Conservation (phyloP, 2,329 filamentous ascomycete species). For the Pyrenochaeta sp. region DNA sequence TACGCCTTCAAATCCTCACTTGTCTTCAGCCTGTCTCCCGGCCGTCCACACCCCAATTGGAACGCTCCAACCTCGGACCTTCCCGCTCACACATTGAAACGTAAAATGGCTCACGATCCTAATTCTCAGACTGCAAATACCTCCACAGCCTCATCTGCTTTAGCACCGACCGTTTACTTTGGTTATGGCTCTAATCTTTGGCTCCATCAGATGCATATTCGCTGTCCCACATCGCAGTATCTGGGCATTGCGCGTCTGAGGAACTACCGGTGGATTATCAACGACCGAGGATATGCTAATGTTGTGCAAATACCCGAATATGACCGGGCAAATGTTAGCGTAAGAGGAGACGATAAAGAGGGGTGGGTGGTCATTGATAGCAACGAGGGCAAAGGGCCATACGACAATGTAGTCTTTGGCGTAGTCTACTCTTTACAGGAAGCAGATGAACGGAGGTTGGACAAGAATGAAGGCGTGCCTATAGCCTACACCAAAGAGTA, state of each 20-base stretch:
- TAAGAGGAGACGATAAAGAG: too few relatives aligned
- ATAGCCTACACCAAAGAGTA: conserved; percentile 65
- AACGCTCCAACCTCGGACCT: too few relatives aligned
- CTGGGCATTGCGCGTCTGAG: conserved; percentile 66
- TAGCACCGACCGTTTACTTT: conserved; percentile 64
- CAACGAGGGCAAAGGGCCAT: conserved; percentile 15
- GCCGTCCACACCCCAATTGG: too few relatives aligned
- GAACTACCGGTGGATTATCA: conserved; percentile 72
- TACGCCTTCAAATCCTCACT: background rate
- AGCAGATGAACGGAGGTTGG: conserved; percentile 40
- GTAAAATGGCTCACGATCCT: too few relatives aligned
- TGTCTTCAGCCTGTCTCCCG: too few relatives aligned
- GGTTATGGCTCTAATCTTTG: conserved; percentile 77
- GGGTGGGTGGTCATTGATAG: too few relatives aligned
- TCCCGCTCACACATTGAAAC: background rate
- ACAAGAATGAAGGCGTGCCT: conserved; percentile 69
- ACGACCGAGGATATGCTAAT: conserved; percentile 73
- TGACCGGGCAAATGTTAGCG: background rate
- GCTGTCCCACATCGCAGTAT: conserved; percentile 66
- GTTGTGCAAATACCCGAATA: conserved; percentile 53
- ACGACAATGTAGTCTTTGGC: conserved; percentile 50
- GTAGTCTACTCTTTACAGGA: conserved; percentile 41
- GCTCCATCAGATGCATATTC: conserved; percentile 68
- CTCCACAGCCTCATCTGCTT: too few relatives aligned
- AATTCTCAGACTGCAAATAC: too few relatives aligned